Evolutionary conservation across 1,284 basidiomycete genomes (phyloP).

Genomic region (Moniliophthora roreri): DNA sequence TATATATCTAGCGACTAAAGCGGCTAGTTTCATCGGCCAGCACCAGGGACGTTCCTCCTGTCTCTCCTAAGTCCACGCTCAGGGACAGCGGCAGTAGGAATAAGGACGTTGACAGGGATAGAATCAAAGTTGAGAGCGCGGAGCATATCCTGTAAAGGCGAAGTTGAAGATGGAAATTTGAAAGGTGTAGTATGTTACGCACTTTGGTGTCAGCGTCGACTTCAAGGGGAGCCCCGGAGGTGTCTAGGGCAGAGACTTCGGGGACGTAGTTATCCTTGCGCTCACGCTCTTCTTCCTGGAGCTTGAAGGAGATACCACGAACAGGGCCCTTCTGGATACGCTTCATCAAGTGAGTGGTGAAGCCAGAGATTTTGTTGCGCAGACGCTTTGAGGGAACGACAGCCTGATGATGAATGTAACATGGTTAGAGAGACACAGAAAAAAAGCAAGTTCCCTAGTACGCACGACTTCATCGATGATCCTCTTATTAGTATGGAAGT

Average conservation of each 20-base stretch:
- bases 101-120: slow-evolving; percentile 72
- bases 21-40: slow-evolving; percentile 38
- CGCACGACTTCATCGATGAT: slow-evolving; percentile 98
- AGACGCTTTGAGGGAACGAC: slow-evolving; percentile 98
- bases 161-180: slow-evolving; percentile 1
- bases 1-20: background rate
- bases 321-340: slow-evolving; percentile 99
- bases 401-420: slow-evolving; percentile 61
- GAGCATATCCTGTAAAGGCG: slow-evolving; percentile 69
- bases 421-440: background rate
- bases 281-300: slow-evolving; percentile 99
- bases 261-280: slow-evolving; percentile 99
- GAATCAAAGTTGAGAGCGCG: slow-evolving; percentile 89
- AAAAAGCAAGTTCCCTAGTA: slow-evolving; percentile 24
- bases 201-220: slow-evolving; percentile 93
- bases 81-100: slow-evolving; percentile 65
- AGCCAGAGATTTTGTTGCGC: slow-evolving; percentile 99
- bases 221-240: slow-evolving; percentile 71
- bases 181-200: slow-evolving; percentile 24
- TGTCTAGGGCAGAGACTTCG: slow-evolving; percentile 93
- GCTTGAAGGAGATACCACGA: slow-evolving; percentile 99
- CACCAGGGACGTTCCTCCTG: slow-evolving; percentile 83
- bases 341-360: slow-evolving; percentile 99
- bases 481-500: slow-evolving; percentile 99
- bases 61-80: slow-evolving; percentile 77